Base-by-base conservation (phyloP, 768 basidiomycete genomes). In the Agrocybe pediades region DNA sequence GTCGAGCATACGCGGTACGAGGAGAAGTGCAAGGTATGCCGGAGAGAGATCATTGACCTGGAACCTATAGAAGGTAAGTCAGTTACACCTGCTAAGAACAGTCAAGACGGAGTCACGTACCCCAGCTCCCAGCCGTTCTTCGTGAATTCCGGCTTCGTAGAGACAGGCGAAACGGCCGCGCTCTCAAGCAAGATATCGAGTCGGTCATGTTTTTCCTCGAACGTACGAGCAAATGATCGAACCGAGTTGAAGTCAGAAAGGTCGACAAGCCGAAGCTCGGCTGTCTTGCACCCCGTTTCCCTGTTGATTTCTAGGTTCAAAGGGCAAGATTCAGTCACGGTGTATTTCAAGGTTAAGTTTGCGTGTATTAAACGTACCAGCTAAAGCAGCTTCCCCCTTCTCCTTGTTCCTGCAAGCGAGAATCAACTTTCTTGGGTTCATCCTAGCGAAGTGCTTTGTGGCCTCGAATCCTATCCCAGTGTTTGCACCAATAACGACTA, bases 401-500 rank as follows among this genome's bases (percentile, higher is more conserved):
- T 57, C 53, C 42, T 68, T 45, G 51, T 54, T 73, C 20, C 77
- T 64, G 55, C 74, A 78, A 3, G 65, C 74, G 7, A 80, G 29
- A 24, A 80, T 68, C 1, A 79, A 59, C 42, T 62, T 66, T 3
- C 49, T 70, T 6, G 78, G 69, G 42, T 72, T 72, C 78, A 80
- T n/a, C n/a, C n/a, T n/a, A n/a, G n/a, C n/a, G n/a, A n/a, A n/a
- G n/a, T n/a, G n/a, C n/a, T n/a, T n/a, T 77, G 74, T 64, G 2
- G 77, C 71, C 57, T 80, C 78, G 27, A 77, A 71, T 2, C 80
- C 80, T 2, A 81, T 57, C 2, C 81, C 84, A 21, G 70, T 68
- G 53, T 85, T 85, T 2, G 82, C 78, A 7, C 73, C 73, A 25
- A 73, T 69, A 19, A 85, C 72, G 20, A 84, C 48, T 19, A 82